Evolutionary conservation across 805 yeast genomes (phyloP).

Genomic region (Metschnikowia similis): DNA sequence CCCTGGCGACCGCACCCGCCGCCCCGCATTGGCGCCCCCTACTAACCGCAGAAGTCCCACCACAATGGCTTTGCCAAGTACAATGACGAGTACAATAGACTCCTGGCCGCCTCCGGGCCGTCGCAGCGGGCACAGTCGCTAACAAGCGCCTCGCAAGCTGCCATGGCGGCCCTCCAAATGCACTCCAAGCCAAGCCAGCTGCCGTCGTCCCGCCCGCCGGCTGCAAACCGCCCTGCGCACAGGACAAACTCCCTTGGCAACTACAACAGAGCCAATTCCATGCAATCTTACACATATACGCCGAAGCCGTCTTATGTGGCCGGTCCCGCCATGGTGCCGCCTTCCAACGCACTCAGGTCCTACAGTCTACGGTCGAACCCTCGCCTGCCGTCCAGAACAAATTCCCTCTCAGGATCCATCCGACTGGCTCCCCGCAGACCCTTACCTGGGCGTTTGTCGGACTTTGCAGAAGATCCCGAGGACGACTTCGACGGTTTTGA

Average conservation of each 20-base stretch:
- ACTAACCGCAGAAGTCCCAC: conserved; percentile 8
- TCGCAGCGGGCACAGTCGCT: conserved; percentile 23
- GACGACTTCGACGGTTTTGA: conserved; percentile 18
- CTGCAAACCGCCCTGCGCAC: background rate
- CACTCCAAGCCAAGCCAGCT: conserved; percentile 22
- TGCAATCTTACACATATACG: conserved; percentile 33
- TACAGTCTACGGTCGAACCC: background rate
- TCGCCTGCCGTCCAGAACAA: background rate
- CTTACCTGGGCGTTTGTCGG: background rate
- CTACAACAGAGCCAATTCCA: conserved; percentile 26
- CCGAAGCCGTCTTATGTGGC: conserved; percentile 38
- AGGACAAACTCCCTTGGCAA: conserved; percentile 20
- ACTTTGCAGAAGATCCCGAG: conserved; percentile 15
- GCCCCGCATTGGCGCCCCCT: background rate
- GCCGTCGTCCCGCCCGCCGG: background rate
- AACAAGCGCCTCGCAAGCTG: conserved; percentile 38
- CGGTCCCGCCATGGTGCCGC: conserved; percentile 20
- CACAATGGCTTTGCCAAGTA: conserved; percentile 36
- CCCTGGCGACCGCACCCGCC: background rate
- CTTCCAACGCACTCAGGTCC: background rate
- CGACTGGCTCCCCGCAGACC: conserved; percentile 5
- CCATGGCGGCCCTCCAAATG: conserved; percentile 35
- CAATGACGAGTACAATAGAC: conserved; percentile 23
- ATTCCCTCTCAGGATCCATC: conserved; percentile 2
- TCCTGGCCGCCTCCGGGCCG: conserved; percentile 12